These are phyloP conservation scores for Stenogyne calaminthoides DNA, from an alignment of 305 asterid species.

Conservation along the genomic window DNA sequence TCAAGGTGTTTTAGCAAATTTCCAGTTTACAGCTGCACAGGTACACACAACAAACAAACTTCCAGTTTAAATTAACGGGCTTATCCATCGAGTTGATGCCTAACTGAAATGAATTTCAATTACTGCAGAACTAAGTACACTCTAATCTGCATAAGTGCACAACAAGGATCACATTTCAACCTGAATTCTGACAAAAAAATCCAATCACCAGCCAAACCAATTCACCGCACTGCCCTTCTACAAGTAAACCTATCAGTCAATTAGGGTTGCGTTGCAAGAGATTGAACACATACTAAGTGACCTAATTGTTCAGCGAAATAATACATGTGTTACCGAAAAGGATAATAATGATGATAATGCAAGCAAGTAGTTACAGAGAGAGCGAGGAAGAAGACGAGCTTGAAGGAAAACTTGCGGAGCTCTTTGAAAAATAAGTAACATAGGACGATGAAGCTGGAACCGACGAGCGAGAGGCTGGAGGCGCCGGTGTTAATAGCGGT, in stretches of 20 bases:
- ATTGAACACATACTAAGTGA: constrained; percentile 11
- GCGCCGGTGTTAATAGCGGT: constrained; percentile 84
- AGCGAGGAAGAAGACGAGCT: constrained; percentile 98
- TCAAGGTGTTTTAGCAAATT: background rate
- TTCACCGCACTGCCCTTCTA: constrained; percentile 3
- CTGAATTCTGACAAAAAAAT: background rate
- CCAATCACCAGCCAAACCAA: constrained; percentile 2
- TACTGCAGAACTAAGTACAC: background rate
- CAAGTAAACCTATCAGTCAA: constrained; percentile 3
- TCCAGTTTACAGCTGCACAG: constrained; percentile 13
- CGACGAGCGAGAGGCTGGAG: constrained; percentile 77
- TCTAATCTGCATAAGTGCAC: constrained; percentile 12
- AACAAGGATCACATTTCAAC: constrained; percentile 9
- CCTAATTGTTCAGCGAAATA: constrained; percentile 18
- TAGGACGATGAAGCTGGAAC: constrained; percentile 91
- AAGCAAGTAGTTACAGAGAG: constrained; percentile 58
- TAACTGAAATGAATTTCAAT: background rate
- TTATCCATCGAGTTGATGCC: background rate
- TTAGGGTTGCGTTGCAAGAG: background rate
- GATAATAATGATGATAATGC: background rate
- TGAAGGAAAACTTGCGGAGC: constrained; percentile 96
- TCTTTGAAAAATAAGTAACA: constrained; percentile 91
- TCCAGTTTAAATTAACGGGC: background rate
- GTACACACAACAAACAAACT: background rate
- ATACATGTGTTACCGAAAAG: background rate